phyloP scores from a whole-genome alignment of 371 early-diverging fungal species.

The Conidiobolus incongruus region DNA sequence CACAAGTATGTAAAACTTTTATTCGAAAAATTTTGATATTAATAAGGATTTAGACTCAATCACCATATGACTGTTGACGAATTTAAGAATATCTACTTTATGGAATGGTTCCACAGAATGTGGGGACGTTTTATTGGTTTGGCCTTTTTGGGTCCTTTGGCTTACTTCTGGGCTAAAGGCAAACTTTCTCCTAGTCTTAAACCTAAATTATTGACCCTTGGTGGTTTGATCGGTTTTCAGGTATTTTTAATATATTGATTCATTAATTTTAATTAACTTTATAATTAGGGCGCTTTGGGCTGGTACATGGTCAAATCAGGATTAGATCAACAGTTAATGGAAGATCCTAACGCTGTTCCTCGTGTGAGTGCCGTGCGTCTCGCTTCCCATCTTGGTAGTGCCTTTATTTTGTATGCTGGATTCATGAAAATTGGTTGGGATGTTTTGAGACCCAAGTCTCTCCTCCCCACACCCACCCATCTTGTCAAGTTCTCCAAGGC shows the following conservation, averaged over 20 bases:
- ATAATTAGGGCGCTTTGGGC: slow-evolving; percentile 61
- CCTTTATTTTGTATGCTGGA: slow-evolving; percentile 65
- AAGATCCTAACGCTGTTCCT: slow-evolving; percentile 59
- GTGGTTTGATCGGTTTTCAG: slow-evolving; percentile 63
- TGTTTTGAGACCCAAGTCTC: slow-evolving; percentile 10
- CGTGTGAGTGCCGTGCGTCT: slow-evolving; percentile 88
- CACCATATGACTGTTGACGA: slow-evolving; percentile 70
- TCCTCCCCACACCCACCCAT: not conserved
- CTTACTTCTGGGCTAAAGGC: slow-evolving; percentile 60
- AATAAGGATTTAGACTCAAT: slow-evolving; percentile 34
- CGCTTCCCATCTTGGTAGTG: slow-evolving; percentile 77
- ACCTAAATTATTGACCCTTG: slow-evolving; percentile 48
- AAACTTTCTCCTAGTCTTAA: slow-evolving; percentile 40
- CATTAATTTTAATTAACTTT: not conserved
- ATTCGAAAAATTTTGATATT: not conserved
- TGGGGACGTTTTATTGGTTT: slow-evolving; percentile 83
- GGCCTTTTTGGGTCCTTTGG: slow-evolving; percentile 61
- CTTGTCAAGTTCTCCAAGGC: not conserved
- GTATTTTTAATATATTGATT: slow-evolving; percentile 11
- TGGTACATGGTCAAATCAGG: slow-evolving; percentile 97
- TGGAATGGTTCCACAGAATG: slow-evolving; percentile 94
- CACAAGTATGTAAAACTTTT: slow-evolving; percentile 32
- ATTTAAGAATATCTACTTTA: slow-evolving; percentile 89
- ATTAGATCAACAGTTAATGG: slow-evolving; percentile 50
- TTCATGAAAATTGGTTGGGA: slow-evolving; percentile 57